Conservation (phyloP, 169 alveolate species). For the Hepatocystis sp. region DNA sequence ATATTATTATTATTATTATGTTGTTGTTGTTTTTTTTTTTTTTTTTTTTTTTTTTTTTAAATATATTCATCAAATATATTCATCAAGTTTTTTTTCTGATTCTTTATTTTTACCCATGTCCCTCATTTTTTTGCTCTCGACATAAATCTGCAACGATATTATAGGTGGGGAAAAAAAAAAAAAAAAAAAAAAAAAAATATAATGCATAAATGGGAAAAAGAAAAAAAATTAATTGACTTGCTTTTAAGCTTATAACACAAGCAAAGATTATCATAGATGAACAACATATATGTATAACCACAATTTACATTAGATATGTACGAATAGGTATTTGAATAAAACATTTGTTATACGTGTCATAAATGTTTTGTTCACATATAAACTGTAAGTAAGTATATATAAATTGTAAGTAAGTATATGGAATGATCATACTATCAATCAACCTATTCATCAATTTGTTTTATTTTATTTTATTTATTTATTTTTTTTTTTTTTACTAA, state of each 20-base stretch:
- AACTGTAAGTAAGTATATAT: too few species aligned
- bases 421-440: constrained; percentile 5
- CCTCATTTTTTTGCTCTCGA: constrained; percentile 65
- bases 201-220: neutral
- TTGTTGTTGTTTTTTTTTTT: too few species aligned
- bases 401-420: too few species aligned
- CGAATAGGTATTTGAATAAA: too few species aligned
- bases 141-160: constrained; percentile 27
- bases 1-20: too few species aligned
- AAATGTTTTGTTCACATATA: too few species aligned
- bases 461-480: neutral
- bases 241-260: neutral
- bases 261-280: neutral
- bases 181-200: constrained; percentile 4
- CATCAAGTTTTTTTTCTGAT: too few species aligned
- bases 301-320: too few species aligned
- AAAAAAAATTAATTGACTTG: neutral
- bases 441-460: neutral
- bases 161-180: too few species aligned
- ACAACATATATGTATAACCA: neutral
- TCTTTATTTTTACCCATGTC: constrained; percentile 7
- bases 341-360: too few species aligned
- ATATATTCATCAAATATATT: too few species aligned
- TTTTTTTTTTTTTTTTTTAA: too few species aligned
- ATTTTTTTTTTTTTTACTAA: constrained; percentile 14